These are phyloP conservation scores for Paecilomyces dactylethromorphus DNA, from an alignment of 2,329 filamentous ascomycete genomes.

Conservation along the genomic window DNA sequence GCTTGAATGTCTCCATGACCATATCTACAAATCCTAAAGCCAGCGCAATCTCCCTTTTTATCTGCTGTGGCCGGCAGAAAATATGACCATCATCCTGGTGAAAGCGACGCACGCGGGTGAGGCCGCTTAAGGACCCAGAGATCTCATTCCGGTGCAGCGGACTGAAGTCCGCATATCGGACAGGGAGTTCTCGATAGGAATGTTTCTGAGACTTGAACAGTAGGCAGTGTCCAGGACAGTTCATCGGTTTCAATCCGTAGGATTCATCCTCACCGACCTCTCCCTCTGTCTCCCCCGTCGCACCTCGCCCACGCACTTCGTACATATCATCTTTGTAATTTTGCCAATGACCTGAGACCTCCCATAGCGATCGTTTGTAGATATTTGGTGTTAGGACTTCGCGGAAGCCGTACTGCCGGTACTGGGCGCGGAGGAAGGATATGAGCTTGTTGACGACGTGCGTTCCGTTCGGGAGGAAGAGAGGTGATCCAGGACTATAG, in stretches of 20 bases:
- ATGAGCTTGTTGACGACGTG: slow-evolving; percentile 79
- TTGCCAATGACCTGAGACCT: slow-evolving; percentile 77
- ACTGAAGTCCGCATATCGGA: slow-evolving; percentile 82
- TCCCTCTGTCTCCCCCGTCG: slow-evolving; percentile 35
- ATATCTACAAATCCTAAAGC: slow-evolving; percentile 69
- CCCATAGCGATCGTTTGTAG: slow-evolving; percentile 84
- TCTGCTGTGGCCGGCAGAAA: slow-evolving; percentile 74
- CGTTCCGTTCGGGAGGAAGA: slow-evolving; percentile 76
- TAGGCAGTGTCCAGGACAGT: slow-evolving; percentile 82
- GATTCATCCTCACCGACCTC: slow-evolving; percentile 58
- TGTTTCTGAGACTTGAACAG: slow-evolving; percentile 68
- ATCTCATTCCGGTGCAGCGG: slow-evolving; percentile 81
- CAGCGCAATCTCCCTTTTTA: slow-evolving; percentile 64
- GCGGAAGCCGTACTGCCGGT: slow-evolving; percentile 75
- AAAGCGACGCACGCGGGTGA: slow-evolving; percentile 79
- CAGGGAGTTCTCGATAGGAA: slow-evolving; percentile 73
- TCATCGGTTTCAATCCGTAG: slow-evolving; percentile 88
- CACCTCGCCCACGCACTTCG: slow-evolving; percentile 57
- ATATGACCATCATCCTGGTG: slow-evolving; percentile 91
- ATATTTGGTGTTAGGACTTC: slow-evolving; percentile 87
- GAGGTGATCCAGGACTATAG: slow-evolving; percentile 78
- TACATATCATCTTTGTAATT: slow-evolving; percentile 95
- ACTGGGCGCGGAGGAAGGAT: slow-evolving; percentile 75
- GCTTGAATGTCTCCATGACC: slow-evolving; percentile 62
- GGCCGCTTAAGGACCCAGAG: slow-evolving; percentile 70